Evolutionary conservation across 2,329 filamentous ascomycete genomes (phyloP).

Genomic region (Colletotrichum sojae): DNA sequence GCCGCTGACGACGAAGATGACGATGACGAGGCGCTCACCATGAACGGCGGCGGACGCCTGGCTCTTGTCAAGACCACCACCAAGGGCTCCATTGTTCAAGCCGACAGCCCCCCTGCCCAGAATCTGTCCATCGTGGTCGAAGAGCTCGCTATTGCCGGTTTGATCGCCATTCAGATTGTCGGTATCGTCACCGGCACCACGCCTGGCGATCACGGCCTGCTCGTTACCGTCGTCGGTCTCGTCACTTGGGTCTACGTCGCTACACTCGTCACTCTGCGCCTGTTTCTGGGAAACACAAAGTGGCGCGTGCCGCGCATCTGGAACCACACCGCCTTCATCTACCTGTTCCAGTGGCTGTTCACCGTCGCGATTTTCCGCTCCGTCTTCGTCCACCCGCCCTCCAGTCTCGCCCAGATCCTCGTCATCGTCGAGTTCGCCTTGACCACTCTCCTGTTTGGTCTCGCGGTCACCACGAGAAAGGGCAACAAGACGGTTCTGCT

Average conservation of each 20-base stretch:
- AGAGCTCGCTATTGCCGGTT: slow-evolving; percentile 78
- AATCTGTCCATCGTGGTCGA: slow-evolving; percentile 80
- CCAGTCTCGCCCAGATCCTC: slow-evolving; percentile 73
- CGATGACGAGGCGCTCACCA: slow-evolving; percentile 69
- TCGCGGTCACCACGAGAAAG: slow-evolving; percentile 87
- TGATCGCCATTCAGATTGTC: slow-evolving; percentile 78
- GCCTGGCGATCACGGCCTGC: slow-evolving; percentile 70
- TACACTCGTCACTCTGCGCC: slow-evolving; percentile 78
- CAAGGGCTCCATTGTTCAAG: slow-evolving; percentile 73
- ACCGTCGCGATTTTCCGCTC: slow-evolving; percentile 86
- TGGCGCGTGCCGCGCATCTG: slow-evolving; percentile 82
- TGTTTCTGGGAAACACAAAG: slow-evolving; percentile 76
- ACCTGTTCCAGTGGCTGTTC: slow-evolving; percentile 86
- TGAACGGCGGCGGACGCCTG: slow-evolving; percentile 68
- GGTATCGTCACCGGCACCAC: slow-evolving; percentile 70
- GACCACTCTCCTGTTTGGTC: slow-evolving; percentile 79
- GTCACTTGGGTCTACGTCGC: slow-evolving; percentile 86
- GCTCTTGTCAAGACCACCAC: slow-evolving; percentile 72
- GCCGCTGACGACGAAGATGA: slow-evolving; percentile 69
- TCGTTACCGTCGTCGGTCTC: slow-evolving; percentile 77
- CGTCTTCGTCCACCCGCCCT: slow-evolving; percentile 82
- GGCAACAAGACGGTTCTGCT: slow-evolving; percentile 91
- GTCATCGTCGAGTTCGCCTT: slow-evolving; percentile 82
- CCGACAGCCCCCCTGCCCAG: slow-evolving; percentile 84
- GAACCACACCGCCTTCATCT: slow-evolving; percentile 93